Evolutionary conservation across 2,329 filamentous ascomycete genomes (phyloP).

Genomic region (Epichloe gansuensis): DNA sequence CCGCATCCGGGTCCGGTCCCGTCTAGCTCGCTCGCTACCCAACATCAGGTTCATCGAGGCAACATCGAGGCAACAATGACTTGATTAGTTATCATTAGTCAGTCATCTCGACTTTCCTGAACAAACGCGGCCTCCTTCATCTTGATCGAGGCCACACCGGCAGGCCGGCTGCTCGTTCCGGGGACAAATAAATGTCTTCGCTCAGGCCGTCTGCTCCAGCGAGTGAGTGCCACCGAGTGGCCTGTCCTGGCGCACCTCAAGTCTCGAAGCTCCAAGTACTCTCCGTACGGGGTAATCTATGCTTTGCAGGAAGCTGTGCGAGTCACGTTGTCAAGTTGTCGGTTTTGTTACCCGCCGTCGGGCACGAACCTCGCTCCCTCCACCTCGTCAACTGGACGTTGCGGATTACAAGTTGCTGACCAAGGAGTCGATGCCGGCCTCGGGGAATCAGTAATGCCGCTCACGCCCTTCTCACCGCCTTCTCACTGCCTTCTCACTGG

Average conservation of each 20-base stretch:
- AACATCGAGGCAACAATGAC: too few relatives aligned
- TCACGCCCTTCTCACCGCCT: neutral
- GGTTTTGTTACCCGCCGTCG: neutral
- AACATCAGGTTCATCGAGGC: too few relatives aligned
- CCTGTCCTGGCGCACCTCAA: neutral
- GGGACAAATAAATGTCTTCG: constrained; percentile 1
- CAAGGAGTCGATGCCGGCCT: neutral
- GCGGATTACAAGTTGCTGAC: neutral
- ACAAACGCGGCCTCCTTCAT: neutral
- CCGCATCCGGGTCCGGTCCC: too few relatives aligned
- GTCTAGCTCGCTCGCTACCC: too few relatives aligned
- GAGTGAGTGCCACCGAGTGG: neutral
- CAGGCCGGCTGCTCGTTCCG: neutral
- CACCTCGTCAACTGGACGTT: neutral
- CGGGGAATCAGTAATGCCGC: neutral
- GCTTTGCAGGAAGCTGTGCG: constrained; percentile 1
- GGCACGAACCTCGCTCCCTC: neutral
- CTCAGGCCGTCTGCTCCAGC: neutral
- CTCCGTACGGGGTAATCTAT: neutral
- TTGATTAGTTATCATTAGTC: too few relatives aligned
- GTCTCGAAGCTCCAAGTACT: neutral
- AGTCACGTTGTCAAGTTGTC: constrained; percentile 4
- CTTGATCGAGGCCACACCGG: neutral
- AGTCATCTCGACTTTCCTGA: too few relatives aligned
- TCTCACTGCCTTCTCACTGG: neutral